Conservation (phyloP, 2,329 filamentous ascomycete genomes). For the Biscogniauxia mediterranea region DNA sequence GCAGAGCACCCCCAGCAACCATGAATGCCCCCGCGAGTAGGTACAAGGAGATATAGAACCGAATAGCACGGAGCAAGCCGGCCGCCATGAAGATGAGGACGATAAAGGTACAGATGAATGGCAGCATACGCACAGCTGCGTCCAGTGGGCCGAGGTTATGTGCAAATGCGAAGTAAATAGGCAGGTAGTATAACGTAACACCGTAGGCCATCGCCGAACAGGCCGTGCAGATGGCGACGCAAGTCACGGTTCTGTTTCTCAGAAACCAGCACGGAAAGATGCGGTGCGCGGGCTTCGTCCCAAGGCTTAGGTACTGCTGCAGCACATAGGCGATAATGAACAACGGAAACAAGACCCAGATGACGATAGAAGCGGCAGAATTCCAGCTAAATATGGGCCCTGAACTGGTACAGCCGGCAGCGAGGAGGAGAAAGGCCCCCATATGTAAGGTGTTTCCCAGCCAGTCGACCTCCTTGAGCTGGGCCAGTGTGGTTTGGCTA, state of each 20-base stretch:
- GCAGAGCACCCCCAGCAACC: not conserved
- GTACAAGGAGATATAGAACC: not conserved
- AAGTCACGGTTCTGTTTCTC: constrained; percentile 37
- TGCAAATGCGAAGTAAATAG: constrained; percentile 54
- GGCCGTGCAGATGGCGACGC: constrained; percentile 42
- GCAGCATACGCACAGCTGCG: constrained; percentile 43
- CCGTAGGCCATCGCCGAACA: constrained; percentile 37
- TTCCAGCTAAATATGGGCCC: constrained; percentile 50
- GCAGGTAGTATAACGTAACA: constrained; percentile 50
- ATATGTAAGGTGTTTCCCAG: constrained; percentile 32
- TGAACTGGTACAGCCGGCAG: constrained; percentile 50
- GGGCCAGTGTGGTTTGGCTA: constrained; percentile 11
- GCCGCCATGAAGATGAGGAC: constrained; percentile 55
- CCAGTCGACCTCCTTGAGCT: constrained; percentile 31
- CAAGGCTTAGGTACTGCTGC: constrained; percentile 45
- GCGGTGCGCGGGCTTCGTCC: constrained; percentile 42
- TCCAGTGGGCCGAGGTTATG: constrained; percentile 39
- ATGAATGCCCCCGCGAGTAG: not conserved
- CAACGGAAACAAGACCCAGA: constrained; percentile 47
- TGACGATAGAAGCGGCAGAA: constrained; percentile 41
- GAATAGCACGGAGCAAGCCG: constrained; percentile 30
- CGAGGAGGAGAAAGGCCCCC: constrained; percentile 36
- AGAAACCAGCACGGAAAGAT: constrained; percentile 45
- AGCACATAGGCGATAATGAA: constrained; percentile 42
- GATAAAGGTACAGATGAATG: constrained; percentile 46